Percentiles rank a stretch among this genome's conserved stretches.
Conservation (phyloP, 176 grass and related monocot genomes). For the Carex kokanica region DNA sequence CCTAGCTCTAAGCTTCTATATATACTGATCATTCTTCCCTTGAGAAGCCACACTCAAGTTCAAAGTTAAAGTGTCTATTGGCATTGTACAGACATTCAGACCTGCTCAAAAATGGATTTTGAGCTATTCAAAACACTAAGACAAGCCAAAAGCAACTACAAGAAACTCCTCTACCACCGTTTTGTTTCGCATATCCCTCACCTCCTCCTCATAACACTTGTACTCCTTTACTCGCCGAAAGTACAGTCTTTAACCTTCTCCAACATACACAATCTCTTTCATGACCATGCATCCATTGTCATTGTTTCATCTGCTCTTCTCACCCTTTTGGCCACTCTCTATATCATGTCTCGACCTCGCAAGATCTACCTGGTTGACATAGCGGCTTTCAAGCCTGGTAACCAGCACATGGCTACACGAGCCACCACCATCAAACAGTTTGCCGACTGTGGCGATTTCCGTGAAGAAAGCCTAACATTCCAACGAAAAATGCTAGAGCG, state of each 20-base stretch:
- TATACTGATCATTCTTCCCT: too few species aligned
- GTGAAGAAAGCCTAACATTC: slow-evolving; percentile 67
- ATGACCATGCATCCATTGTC: background rate
- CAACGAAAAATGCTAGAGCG: slow-evolving; percentile 90
- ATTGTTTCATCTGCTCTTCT: slow-evolving; percentile 4
- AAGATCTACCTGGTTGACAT: slow-evolving; percentile 70
- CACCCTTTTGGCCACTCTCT: slow-evolving; percentile 25
- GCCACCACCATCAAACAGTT: slow-evolving; percentile 62
- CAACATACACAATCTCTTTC: background rate
- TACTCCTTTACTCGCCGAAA: slow-evolving; percentile 1
- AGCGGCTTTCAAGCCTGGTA: slow-evolving; percentile 39
- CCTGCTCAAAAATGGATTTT: slow-evolving; percentile 14
- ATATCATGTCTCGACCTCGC: slow-evolving; percentile 35
- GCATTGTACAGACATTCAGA: background rate
- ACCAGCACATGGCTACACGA: slow-evolving; percentile 46
- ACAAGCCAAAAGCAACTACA: slow-evolving; percentile 33
- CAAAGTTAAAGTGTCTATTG: too few species aligned
- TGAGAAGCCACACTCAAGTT: too few species aligned
- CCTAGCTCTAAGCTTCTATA: too few species aligned
- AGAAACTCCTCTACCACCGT: slow-evolving; percentile 29
- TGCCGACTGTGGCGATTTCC: slow-evolving; percentile 37
- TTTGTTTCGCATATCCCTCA: slow-evolving; percentile 30
- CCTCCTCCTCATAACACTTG: slow-evolving; percentile 27
- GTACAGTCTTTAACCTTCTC: slow-evolving; percentile 17
- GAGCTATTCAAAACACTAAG: slow-evolving; percentile 25